A percentile compares a stretch with the other conserved stretches of the same genome.
These are phyloP conservation scores for Skeletonema potamos DNA, from an alignment of 108 stramenopile genomes.

Conservation along the genomic window DNA sequence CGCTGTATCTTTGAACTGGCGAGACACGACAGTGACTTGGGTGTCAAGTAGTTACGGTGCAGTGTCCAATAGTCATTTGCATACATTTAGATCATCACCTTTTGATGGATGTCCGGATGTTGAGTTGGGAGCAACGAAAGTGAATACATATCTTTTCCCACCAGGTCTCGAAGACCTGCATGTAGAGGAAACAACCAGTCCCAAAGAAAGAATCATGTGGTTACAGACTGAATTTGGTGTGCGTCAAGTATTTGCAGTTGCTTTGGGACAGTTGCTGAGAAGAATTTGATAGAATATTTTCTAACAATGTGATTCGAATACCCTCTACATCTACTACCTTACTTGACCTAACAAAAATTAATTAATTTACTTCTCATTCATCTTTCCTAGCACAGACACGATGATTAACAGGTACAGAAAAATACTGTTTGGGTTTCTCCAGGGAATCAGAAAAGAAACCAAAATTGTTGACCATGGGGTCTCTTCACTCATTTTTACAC, in stretches of 20 bases:
- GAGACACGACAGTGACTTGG: neutral
- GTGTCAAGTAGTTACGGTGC: conserved; percentile 26
- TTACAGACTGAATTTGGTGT: conserved; percentile 26
- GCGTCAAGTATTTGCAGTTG: conserved; percentile 20
- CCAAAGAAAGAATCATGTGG: conserved; percentile 20
- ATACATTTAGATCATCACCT: conserved; percentile 1
- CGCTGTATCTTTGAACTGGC: conserved; percentile 9
- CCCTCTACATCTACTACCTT: neutral
- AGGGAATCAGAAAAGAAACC: conserved; percentile 50
- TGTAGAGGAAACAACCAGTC: conserved; percentile 1
- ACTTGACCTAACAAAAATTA: neutral
- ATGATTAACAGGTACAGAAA: conserved; percentile 59
- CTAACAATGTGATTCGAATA: neutral
- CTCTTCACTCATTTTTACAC: neutral
- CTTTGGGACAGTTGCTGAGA: neutral
- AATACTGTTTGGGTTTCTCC: conserved; percentile 63
- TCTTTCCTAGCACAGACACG: conserved; percentile 44
- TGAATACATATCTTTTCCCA: conserved; percentile 14
- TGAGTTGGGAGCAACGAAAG: neutral
- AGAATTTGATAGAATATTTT: neutral
- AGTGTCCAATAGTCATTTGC: conserved; percentile 22
- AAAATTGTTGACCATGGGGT: conserved; percentile 33
- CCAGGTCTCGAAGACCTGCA: conserved; percentile 36
- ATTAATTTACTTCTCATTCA: conserved; percentile 22
- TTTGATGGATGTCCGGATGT: conserved; percentile 1